These are phyloP conservation scores for Podospora anserina DNA, from an alignment of 495 filamentous ascomycete species.

Conservation along the genomic window DNA sequence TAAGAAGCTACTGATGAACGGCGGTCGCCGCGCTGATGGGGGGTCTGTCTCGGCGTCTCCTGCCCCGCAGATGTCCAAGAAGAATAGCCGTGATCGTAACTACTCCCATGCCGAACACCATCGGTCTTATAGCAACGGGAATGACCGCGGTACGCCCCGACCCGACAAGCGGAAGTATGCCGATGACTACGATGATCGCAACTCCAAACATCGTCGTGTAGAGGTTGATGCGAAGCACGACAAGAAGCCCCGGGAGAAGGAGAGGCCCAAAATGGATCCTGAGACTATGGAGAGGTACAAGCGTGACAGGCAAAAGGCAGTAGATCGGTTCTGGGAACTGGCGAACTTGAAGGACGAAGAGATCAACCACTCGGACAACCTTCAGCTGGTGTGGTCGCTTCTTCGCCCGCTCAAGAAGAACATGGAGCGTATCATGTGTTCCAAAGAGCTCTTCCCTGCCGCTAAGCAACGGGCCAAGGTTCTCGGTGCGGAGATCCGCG, in stretches of 20 bases:
- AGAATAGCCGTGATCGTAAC: conserved; percentile 37
- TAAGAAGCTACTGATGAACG: conserved; percentile 64
- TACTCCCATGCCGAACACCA: conserved; percentile 47
- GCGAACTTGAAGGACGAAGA: conserved; percentile 32
- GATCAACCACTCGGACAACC: conserved; percentile 33
- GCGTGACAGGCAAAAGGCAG: conserved; percentile 33
- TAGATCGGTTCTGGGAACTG: conserved; percentile 36
- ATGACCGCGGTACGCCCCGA: conserved; percentile 43
- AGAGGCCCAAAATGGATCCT: conserved; percentile 34
- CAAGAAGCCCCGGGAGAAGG: conserved; percentile 33
- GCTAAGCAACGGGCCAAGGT: conserved; percentile 47
- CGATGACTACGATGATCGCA: conserved; percentile 37
- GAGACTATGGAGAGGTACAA: conserved; percentile 35
- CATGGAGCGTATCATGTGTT: conserved; percentile 42
- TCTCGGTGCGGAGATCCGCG: conserved; percentile 44
- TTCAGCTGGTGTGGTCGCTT: conserved; percentile 42
- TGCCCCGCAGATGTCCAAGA: conserved; percentile 48
- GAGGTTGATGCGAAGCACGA: conserved; percentile 33
- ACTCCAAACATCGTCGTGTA: conserved; percentile 34
- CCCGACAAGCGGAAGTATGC: conserved; percentile 48
- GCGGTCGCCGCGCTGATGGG: conserved; percentile 45
- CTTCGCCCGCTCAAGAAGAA: conserved; percentile 45
- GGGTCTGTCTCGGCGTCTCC: conserved; percentile 58
- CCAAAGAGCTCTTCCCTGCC: conserved; percentile 42
- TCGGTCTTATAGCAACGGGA: conserved; percentile 46